A percentile compares a stretch with the other conserved stretches of the same genome.
Conservation (phyloP, 345 rosid species). For the Fremontodendron californicum region DNA sequence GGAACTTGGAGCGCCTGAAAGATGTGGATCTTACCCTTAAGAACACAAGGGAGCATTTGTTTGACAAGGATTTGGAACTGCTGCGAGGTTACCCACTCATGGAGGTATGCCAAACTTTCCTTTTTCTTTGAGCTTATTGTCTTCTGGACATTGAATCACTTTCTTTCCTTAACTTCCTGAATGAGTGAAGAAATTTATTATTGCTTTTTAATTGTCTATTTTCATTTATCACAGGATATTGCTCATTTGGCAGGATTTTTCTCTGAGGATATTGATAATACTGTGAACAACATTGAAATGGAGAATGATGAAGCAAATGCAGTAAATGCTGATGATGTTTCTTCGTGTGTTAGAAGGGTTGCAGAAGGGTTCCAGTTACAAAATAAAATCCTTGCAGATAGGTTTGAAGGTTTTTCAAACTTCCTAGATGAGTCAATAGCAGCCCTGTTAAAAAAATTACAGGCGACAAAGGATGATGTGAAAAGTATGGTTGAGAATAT, state of each 20-base stretch:
- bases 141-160: background rate
- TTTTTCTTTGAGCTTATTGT: background rate
- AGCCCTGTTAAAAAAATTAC: slow-evolving; percentile 42
- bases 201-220: slow-evolving; percentile 5
- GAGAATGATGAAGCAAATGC: slow-evolving; percentile 31
- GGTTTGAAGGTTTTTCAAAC: slow-evolving; percentile 43
- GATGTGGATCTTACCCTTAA: slow-evolving; percentile 52
- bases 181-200: background rate
- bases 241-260: slow-evolving; percentile 29
- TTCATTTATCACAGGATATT: slow-evolving; percentile 43
- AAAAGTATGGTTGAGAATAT: slow-evolving; percentile 29
- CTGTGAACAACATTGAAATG: slow-evolving; percentile 30
- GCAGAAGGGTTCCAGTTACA: slow-evolving; percentile 47
- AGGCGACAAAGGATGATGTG: slow-evolving; percentile 40
- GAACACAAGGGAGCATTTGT: slow-evolving; percentile 32
- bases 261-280: slow-evolving; percentile 32
- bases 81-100: slow-evolving; percentile 26
- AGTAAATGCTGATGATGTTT: slow-evolving; percentile 38
- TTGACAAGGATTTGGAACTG: slow-evolving; percentile 29
- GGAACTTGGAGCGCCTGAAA: slow-evolving; percentile 50
- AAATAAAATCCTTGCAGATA: slow-evolving; percentile 44
- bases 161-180: background rate
- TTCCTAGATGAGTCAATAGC: slow-evolving; percentile 50
- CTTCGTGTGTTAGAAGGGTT: slow-evolving; percentile 45
- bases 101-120: slow-evolving; percentile 39